Evolutionary conservation across 352 stramenopile species (phyloP).

Genomic region (Lagenidium giganteum): DNA sequence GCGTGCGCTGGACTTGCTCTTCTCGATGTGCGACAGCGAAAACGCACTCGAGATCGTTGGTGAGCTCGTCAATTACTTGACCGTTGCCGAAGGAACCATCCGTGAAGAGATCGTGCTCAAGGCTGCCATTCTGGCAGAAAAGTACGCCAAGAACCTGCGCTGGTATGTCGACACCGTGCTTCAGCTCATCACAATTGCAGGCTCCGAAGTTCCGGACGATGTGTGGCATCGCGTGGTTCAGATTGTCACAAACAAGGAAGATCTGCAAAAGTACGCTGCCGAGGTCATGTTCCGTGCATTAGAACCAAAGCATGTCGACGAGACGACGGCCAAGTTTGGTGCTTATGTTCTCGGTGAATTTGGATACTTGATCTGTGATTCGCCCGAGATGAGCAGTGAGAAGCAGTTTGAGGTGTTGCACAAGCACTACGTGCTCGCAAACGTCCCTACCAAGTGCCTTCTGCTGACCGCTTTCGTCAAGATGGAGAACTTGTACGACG

Average conservation of each 20-base stretch:
- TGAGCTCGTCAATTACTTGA: conserved; percentile 94
- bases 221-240: conserved; percentile 99
- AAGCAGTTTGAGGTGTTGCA: conserved; percentile 96
- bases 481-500: conserved; percentile 86
- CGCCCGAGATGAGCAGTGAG: conserved; percentile 86
- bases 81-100: conserved; percentile 91
- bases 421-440: conserved; percentile 91
- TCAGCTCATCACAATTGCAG: conserved; percentile 94
- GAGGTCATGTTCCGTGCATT: conserved; percentile 89
- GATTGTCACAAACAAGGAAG: conserved; percentile 98
- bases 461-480: conserved; percentile 97
- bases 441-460: conserved; percentile 86
- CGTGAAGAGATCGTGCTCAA: conserved; percentile 97
- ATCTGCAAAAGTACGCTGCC: conserved; percentile 69
- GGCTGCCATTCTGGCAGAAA: conserved; percentile 97
- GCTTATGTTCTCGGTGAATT: conserved; percentile 98
- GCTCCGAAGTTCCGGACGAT: conserved; percentile 90
- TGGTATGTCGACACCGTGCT: conserved; percentile 98
- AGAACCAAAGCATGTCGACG: conserved; percentile 91
- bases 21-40: conserved; percentile 96
- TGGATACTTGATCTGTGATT: conserved; percentile 91
- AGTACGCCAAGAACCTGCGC: conserved; percentile 94
- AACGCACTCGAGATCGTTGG: conserved; percentile 96
- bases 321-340: conserved; percentile 93
- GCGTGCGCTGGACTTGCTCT: conserved; percentile 95